These are phyloP conservation scores for Decorospora gaudefroyi DNA, from an alignment of 2,329 filamentous ascomycete genomes.

Conservation along the genomic window DNA sequence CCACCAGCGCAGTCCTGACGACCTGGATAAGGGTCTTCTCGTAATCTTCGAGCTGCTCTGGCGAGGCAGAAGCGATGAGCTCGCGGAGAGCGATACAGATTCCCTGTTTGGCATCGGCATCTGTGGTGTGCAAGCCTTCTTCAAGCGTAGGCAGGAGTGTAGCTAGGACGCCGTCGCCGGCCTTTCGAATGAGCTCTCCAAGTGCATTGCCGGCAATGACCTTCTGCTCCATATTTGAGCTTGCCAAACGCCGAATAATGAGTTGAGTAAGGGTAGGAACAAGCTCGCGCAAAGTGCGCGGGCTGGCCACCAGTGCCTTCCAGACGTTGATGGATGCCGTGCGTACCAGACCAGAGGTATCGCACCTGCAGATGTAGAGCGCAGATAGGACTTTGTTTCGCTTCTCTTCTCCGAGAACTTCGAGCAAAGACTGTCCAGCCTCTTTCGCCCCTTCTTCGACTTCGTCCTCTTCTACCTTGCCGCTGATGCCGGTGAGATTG, in stretches of 20 bases:
- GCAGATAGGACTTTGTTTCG: constrained; percentile 97
- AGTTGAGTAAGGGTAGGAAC: constrained; percentile 93
- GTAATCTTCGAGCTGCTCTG: constrained; percentile 88
- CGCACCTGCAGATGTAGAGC: constrained; percentile 94
- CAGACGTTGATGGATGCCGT: constrained; percentile 89
- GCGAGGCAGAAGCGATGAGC: constrained; percentile 84
- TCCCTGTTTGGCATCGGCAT: constrained; percentile 92
- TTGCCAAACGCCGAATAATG: constrained; percentile 89
- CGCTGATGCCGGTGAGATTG: constrained; percentile 93
- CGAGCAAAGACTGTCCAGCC: constrained; percentile 88
- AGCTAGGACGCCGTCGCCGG: constrained; percentile 88
- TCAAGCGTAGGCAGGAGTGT: constrained; percentile 89
- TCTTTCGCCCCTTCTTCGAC: constrained; percentile 82
- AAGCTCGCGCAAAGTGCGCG: constrained; percentile 90
- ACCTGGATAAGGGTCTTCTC: constrained; percentile 95
- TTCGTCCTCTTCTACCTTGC: constrained; percentile 73
- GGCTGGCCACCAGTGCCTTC: constrained; percentile 94
- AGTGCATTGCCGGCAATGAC: constrained; percentile 97
- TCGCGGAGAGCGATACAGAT: constrained; percentile 96
- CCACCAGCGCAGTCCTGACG: constrained; percentile 88
- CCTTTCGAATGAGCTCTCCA: constrained; percentile 94
- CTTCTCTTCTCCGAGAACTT: constrained; percentile 93
- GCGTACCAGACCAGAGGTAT: constrained; percentile 90
- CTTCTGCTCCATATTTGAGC: constrained; percentile 97
- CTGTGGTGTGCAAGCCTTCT: constrained; percentile 86